A percentile compares a stretch with the other conserved stretches of the same genome.
Conservation (phyloP, 2,329 filamentous ascomycete species). For the Pseudogymnoascus sp. region DNA sequence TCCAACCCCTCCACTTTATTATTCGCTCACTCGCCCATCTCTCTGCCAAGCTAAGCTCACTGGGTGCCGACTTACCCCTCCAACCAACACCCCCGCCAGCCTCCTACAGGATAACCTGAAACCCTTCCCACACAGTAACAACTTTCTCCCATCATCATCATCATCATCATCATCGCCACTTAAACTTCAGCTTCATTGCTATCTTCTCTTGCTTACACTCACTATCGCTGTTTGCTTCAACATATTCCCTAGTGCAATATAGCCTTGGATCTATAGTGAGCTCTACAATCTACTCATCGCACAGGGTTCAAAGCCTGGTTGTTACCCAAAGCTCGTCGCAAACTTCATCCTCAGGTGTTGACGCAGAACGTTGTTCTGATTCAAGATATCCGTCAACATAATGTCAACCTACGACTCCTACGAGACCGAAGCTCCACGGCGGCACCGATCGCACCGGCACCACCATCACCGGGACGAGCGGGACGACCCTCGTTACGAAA, state of each 20-base stretch:
- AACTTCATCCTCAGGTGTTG: neutral
- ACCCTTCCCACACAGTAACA: neutral
- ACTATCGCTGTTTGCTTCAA: neutral
- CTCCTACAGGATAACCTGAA: neutral
- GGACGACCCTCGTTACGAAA: constrained; percentile 47
- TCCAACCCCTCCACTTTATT: constrained; percentile 6
- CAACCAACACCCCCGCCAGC: constrained; percentile 4
- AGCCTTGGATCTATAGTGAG: neutral
- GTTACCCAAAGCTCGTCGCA: neutral
- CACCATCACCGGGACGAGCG: constrained; percentile 29
- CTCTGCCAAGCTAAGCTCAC: constrained; percentile 2
- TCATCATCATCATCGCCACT: constrained; percentile 2
- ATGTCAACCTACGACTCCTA: constrained; percentile 25
- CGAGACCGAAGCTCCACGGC: constrained; percentile 23
- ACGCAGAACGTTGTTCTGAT: neutral
- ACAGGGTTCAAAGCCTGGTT: neutral
- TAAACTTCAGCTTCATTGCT: neutral
- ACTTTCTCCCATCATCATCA: neutral
- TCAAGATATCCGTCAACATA: neutral
- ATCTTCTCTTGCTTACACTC: constrained; percentile 1
- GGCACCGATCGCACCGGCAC: constrained; percentile 18
- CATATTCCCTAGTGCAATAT: neutral
- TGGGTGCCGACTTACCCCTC: neutral
- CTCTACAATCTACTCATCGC: constrained; percentile 1
- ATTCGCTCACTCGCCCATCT: neutral